Evolutionary conservation across 2,329 filamentous ascomycete genomes (phyloP).

Genomic region (Chalaropsis ovoidea): DNA sequence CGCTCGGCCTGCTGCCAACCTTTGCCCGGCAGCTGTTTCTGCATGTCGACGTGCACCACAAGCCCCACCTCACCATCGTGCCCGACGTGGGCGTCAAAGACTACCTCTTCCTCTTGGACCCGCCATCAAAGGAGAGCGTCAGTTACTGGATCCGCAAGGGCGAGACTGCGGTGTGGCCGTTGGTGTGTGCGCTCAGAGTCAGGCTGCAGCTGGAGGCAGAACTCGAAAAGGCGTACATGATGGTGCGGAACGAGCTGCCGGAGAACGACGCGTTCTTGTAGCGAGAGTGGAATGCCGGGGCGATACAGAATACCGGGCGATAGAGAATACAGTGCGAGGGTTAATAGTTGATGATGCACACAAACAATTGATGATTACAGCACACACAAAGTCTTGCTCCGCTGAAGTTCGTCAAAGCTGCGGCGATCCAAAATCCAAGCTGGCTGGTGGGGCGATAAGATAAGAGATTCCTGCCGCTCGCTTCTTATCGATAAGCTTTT

Average conservation of each 20-base stretch:
- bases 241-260: conserved; percentile 47
- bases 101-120: conserved; percentile 70
- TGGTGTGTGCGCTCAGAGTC: conserved; percentile 69
- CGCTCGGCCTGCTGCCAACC: conserved; percentile 59
- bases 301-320: too few relatives aligned
- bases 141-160: conserved; percentile 79
- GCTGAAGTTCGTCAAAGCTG: background rate
- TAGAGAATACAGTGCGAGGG: too few relatives aligned
- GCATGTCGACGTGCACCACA: conserved; percentile 56
- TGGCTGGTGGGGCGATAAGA: conserved; percentile 23
- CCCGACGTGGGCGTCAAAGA: conserved; percentile 65
- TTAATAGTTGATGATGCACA: background rate
- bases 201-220: conserved; percentile 80
- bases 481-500: conserved; percentile 23
- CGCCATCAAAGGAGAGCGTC: conserved; percentile 63
- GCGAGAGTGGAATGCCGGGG: background rate
- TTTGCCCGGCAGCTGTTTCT: conserved; percentile 66
- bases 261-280: conserved; percentile 25
- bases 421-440: background rate
- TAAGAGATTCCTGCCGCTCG: background rate
- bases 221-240: conserved; percentile 74
- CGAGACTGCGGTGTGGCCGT: conserved; percentile 84
- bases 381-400: too few relatives aligned
- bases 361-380: background rate
- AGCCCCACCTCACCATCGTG: conserved; percentile 67